phyloP scores from a whole-genome alignment of 169 alveolate species.

The Plasmodium malariae region DNA sequence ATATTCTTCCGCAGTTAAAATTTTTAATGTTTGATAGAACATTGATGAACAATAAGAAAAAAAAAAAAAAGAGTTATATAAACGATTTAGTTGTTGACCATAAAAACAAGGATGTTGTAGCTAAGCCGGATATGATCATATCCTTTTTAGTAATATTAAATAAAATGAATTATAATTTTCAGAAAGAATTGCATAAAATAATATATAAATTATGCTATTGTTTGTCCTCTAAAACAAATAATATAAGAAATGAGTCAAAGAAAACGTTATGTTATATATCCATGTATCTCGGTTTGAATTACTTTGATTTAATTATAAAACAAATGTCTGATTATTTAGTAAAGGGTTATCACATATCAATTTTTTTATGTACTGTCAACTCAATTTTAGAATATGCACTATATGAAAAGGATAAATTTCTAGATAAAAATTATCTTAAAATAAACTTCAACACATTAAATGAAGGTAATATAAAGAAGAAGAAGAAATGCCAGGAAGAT shows the following conservation, averaged over 20 bases:
- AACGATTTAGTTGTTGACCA: constrained; percentile 58
- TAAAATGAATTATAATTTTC: constrained; percentile 73
- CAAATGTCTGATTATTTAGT: constrained; percentile 71
- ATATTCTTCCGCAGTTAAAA: constrained; percentile 44
- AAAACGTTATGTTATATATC: constrained; percentile 61
- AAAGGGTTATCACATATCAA: constrained; percentile 71
- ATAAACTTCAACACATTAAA: constrained; percentile 18
- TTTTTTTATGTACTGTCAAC: constrained; percentile 63
- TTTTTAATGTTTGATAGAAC: constrained; percentile 39
- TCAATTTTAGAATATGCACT: constrained; percentile 49
- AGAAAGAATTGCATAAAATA: constrained; percentile 68
- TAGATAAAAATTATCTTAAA: constrained; percentile 41
- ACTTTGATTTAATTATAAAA: constrained; percentile 52
- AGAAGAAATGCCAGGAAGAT: not conserved
- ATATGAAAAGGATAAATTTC: constrained; percentile 65
- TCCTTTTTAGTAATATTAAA: constrained; percentile 65
- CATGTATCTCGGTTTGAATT: constrained; percentile 75
- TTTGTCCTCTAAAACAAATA: constrained; percentile 54
- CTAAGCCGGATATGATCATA: constrained; percentile 60
- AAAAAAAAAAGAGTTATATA: constrained; percentile 62
- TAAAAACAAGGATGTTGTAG: constrained; percentile 43
- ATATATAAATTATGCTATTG: constrained; percentile 64
- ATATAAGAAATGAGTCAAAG: constrained; percentile 69
- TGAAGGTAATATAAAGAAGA: constrained; percentile 10
- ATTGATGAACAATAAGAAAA: constrained; percentile 4